Conservation (phyloP, 768 basidiomycete genomes). For the Kwoniella botswanensis region DNA sequence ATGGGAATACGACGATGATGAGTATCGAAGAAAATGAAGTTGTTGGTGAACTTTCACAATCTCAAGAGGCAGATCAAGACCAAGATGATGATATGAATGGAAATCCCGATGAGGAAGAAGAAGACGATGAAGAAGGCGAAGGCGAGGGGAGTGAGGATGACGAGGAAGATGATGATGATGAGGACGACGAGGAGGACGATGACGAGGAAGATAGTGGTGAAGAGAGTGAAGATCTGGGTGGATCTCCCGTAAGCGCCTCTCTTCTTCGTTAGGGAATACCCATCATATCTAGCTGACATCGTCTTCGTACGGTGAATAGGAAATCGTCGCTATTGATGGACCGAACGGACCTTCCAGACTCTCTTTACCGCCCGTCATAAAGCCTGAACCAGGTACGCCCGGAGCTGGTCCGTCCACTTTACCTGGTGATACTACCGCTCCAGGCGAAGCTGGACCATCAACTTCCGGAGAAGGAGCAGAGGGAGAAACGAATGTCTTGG, state of each 20-base stretch:
- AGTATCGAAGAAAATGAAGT: slow-evolving; percentile 17
- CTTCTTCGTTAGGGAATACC: background rate
- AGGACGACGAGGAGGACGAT: slow-evolving; percentile 37
- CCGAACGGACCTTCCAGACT: slow-evolving; percentile 24
- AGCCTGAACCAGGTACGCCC: slow-evolving; percentile 19
- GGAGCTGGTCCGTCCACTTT: background rate
- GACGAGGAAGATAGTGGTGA: slow-evolving; percentile 31
- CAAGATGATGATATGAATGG: slow-evolving; percentile 14
- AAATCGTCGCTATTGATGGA: slow-evolving; percentile 28
- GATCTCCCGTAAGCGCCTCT: slow-evolving; percentile 27
- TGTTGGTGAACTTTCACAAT: background rate
- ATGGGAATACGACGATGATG: background rate
- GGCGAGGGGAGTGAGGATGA: slow-evolving; percentile 30
- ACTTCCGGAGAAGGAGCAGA: slow-evolving; percentile 7
- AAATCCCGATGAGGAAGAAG: slow-evolving; percentile 30
- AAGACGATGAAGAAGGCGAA: slow-evolving; percentile 24
- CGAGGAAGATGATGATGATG: slow-evolving; percentile 34
- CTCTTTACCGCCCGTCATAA: slow-evolving; percentile 17
- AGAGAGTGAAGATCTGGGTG: slow-evolving; percentile 38
- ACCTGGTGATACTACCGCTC: slow-evolving; percentile 17
- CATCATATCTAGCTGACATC: background rate
- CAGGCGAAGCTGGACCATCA: slow-evolving; percentile 18
- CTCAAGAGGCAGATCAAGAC: slow-evolving; percentile 13
- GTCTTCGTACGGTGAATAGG: slow-evolving; percentile 14
- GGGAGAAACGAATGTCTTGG: slow-evolving; percentile 32